Base-by-base conservation (phyloP, 192 early-diverging fungal species). In the Backusella westeae region DNA sequence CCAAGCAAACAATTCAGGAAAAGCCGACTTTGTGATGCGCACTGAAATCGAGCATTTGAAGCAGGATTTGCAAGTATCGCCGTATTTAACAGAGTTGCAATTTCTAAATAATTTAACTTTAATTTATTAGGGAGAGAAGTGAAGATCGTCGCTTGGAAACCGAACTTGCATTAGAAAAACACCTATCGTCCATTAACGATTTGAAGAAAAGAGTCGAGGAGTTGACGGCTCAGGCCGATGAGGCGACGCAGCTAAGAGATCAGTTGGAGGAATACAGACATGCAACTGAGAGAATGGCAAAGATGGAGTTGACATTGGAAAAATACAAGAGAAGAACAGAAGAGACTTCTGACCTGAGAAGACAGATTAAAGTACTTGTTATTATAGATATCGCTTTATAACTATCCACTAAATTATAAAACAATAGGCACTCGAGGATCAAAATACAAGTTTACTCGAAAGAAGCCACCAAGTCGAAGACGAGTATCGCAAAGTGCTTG, bases 241-340 rank as follows among this genome's bases (percentile, higher is more conserved):
- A 98, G 74, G 90, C 87, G 0, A 78, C 79, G 12, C 87, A 87
- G 29, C 84, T 98, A 73, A 91, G 92, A 69, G 97, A 98, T 77
- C 91, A 99, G 79, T 77, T 99, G 38, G 94, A 96, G 67, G 97
- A 98, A 81, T 94, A 96, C 78, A 87, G 90, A 67, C 95, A 96
- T 79, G 88, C 93, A 1, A 94, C 93, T 21, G 97, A 98, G 67
- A 93, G 92, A 71, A 86, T 97, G 41, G 91, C 93, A 83, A 97
- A 96, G 85, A 89, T 94, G 12, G 98, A 99, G 79, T 94, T 93
- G n/a, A 89, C 96, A 23, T 88, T 97, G 74, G 97, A 98, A 78
- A 98, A 97, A 82, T 99, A 97, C 85, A 98, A 96, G 78, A 94
- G 95, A 82, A 94, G 96, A 73, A 87, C 96, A 4, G 97, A 98